phyloP scores from a whole-genome alignment of 768 basidiomycete genomes.

The Sporobolomyces phaffii region DNA sequence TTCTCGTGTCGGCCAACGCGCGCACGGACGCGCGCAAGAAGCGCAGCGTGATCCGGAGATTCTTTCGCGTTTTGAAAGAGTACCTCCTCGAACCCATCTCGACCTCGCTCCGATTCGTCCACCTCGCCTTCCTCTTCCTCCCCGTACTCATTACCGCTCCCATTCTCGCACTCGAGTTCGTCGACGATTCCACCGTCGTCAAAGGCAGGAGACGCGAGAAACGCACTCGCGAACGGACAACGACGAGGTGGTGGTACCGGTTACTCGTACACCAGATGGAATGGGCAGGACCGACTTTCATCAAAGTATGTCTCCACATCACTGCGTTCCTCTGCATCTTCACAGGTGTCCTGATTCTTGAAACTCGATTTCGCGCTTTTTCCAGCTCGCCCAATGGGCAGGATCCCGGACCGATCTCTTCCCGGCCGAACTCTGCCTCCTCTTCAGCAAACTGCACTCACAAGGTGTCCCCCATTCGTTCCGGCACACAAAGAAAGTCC shows the following conservation, averaged over 20 bases:
- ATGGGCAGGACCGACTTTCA: slow-evolving; percentile 90
- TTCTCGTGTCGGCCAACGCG: slow-evolving; percentile 18
- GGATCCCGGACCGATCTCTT: slow-evolving; percentile 91
- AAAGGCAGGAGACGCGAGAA: slow-evolving; percentile 45
- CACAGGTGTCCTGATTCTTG: slow-evolving; percentile 5
- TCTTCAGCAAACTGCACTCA: slow-evolving; percentile 80
- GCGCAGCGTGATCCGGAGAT: slow-evolving; percentile 3
- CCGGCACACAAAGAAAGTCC: slow-evolving; percentile 67
- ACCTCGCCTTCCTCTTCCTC: slow-evolving; percentile 73
- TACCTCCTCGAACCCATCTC: slow-evolving; percentile 76
- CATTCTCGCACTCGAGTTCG: slow-evolving; percentile 59
- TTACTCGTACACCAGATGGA: slow-evolving; percentile 84
- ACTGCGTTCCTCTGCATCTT: no score
- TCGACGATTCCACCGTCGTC: slow-evolving; percentile 44
- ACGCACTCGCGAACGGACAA: slow-evolving; percentile 50
- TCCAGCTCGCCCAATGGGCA: slow-evolving; percentile 94
- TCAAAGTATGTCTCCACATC: slow-evolving; percentile 76
- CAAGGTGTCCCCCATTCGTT: slow-evolving; percentile 75
- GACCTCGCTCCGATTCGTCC: slow-evolving; percentile 73
- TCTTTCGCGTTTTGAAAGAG: slow-evolving; percentile 14
- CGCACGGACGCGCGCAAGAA: neutral
- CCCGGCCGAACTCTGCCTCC: slow-evolving; percentile 74
- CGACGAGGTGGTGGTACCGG: slow-evolving; percentile 85
- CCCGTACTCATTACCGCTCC: slow-evolving; percentile 80
- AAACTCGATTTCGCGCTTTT: neutral